Conservation (phyloP, 306 rosid genomes). For the Sicyos baderoa region DNA sequence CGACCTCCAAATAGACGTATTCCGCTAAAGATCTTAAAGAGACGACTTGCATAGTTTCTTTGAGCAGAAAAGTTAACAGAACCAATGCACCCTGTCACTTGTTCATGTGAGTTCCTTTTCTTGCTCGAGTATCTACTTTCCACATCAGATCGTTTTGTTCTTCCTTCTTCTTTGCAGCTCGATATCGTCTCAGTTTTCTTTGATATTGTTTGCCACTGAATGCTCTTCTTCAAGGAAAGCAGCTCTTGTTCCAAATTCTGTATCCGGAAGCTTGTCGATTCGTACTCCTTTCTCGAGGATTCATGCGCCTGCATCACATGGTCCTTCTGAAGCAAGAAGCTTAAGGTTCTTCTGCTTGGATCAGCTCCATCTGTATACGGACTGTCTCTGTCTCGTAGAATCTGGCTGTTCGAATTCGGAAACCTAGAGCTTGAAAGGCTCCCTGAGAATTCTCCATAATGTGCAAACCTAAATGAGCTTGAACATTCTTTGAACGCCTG, state of each 20-base stretch:
- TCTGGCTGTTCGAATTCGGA: conserved; percentile 51
- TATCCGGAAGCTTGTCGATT: conserved; percentile 79
- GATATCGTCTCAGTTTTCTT: conserved; percentile 37
- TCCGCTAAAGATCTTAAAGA: conserved; percentile 45
- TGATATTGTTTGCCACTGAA: conserved; percentile 44
- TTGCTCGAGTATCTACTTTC: conserved; percentile 46
- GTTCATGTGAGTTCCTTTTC: conserved; percentile 46
- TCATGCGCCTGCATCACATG: conserved; percentile 36
- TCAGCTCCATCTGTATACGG: conserved; percentile 55
- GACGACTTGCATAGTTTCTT: conserved; percentile 48
- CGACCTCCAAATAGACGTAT: conserved; percentile 54
- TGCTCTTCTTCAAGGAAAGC: conserved; percentile 53
- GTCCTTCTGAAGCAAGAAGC: conserved; percentile 55
- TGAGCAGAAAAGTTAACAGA: conserved; percentile 58
- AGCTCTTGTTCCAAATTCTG: conserved; percentile 75
- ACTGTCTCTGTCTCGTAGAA: conserved; percentile 43
- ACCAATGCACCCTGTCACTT: conserved; percentile 62
- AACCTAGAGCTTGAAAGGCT: conserved; percentile 55
- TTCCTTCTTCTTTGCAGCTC: conserved; percentile 26
- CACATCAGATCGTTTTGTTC: conserved; percentile 34
- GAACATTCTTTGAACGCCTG: conserved; percentile 80
- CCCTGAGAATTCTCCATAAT: conserved; percentile 55
- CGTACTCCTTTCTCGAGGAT: conserved; percentile 47
- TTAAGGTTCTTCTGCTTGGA: conserved; percentile 41
- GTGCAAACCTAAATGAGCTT: conserved; percentile 54